Evolutionary conservation across 2,329 filamentous ascomycete species (phyloP), one percentile per base, ranked within the genome.

Genomic region (Gaeumannomyces tritici): DNA sequence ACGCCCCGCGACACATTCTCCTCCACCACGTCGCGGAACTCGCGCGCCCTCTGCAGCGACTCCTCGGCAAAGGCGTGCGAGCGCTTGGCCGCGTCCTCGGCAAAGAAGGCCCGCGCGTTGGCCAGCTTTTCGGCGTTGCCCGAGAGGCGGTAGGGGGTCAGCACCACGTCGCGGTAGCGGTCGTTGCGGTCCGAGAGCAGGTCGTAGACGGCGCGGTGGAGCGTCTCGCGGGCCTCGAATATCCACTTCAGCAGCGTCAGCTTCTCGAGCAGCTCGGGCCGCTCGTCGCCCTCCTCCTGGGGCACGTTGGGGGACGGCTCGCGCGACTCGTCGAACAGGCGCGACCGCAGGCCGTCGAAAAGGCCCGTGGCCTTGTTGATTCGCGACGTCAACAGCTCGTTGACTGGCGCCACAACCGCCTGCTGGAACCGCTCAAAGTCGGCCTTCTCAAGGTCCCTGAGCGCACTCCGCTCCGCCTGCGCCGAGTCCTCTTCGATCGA

Each of bases 211-310:
- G 91, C 89, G 56, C 90, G 87, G 75, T 98, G 89, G 11, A 98
- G 80, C 58, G 84, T 82, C 75, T 99, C 95, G n/a, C 93, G 87
- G 1, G 90, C 89, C 73, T 99, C 95, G 69, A 97, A 98, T 11
- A 98, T 86, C 93, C 95, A 98, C 71, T 98, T 99, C 18, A 98
- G 81, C 59, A 97, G 83, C 0, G 93, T 98, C 15, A 99, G 81
- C 75, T 96, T 96, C 74, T 99, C 95, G 2, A 98, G 79, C 0
- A 98, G 81, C 74, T 99, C 95, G 0, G 95, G 95, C 71, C 93
- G 88, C 73, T 97, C 93, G 68, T 98, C 93, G 24, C 95, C 93
- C 76, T 97, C 93, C 73, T 96, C 92, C 73, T 97, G 93, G 0
- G 92, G 89, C 73, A 91, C 86, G 69, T 96, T 93, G 0, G 92